Evolutionary conservation across 2,329 filamentous ascomycete species (phyloP).

Genomic region (Xylaria sp.): DNA sequence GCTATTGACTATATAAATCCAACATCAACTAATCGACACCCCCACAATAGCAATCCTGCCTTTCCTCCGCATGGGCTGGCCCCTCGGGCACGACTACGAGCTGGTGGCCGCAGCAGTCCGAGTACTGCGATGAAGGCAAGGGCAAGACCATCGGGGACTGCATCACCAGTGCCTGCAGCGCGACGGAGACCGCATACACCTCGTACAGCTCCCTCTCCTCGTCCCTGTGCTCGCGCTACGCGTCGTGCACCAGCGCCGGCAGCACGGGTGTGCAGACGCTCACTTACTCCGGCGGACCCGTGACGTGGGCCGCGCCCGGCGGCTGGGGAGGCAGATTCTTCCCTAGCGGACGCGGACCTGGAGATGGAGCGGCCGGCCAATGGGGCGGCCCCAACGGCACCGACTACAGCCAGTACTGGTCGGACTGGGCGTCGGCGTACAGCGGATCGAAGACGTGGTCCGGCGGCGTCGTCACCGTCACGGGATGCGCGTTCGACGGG

Average conservation of each 20-base stretch:
- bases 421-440: conserved; percentile 49
- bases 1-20: background rate
- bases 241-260: conserved; percentile 54
- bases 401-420: conserved; percentile 45
- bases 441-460: conserved; percentile 51
- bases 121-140: conserved; percentile 48
- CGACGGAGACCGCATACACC: conserved; percentile 44
- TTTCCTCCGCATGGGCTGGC: conserved; percentile 53
- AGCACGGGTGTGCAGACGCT: conserved; percentile 55
- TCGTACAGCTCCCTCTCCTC: conserved; percentile 53
- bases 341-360: conserved; percentile 29
- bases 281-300: conserved; percentile 51
- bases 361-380: conserved; percentile 15
- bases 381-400: conserved; percentile 36
- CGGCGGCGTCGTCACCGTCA: conserved; percentile 55
- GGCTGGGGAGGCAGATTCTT: conserved; percentile 46
- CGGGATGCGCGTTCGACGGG: conserved; percentile 56
- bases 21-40: conserved; percentile 23
- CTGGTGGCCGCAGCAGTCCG: conserved; percentile 49
- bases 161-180: conserved; percentile 46
- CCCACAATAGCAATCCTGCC: conserved; percentile 54
- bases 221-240: conserved; percentile 56
- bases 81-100: conserved; percentile 46
- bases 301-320: conserved; percentile 52
- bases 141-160: conserved; percentile 47